Evolutionary conservation across 176 grass and related monocot genomes (phyloP), one percentile per base, ranked within the genome.

Genomic region (Aegilops tauschii): DNA sequence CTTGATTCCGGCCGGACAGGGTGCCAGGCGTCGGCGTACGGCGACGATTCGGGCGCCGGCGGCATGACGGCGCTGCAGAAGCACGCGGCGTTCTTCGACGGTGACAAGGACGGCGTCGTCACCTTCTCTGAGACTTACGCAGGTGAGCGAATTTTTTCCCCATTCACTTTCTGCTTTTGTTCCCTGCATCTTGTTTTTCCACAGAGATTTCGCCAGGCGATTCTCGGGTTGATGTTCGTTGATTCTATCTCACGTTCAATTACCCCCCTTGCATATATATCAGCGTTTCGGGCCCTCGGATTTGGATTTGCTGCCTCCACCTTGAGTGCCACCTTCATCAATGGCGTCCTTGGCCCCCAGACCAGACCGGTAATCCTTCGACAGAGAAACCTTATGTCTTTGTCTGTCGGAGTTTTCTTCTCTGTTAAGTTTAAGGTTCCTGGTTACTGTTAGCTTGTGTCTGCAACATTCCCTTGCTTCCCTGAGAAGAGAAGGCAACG

Each of bases 1-100:
- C 9, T 39, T 77, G 49, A 12, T n/a, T 62, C 69, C 5, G 9
- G 3, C 8, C 45, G 73, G 73, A 20, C 45, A 85, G 77, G 18
- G 50, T 37, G 69, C n/a, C 47, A 50, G 12, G 85, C 81, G 61
- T 17, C 77, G 63, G 82, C 30, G 81, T 37, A 69, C 50, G 90
- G 69, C 36, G 36, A 25, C 30, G 79, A 18, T 28, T 17, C 63
- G 13, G 61, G 39, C 32, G 58, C 2, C 77, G 72, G 88, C 50
- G 77, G 88, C 40, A 76, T 88, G 90, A 92, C 95, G 17, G 87
- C 69, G 34, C 89, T 98, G 71, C 90, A 95, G 76, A 90, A 87
- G 88, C 95, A 95, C 87, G 95, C 89, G 56, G 80, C 90, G 6
- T 98, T 98, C 88, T 98, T 98, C 88, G 95, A 98, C 81, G 36